These are phyloP conservation scores for Simmondsia chinensis DNA, from an alignment of 148 eudicot genomes.

Conservation along the genomic window DNA sequence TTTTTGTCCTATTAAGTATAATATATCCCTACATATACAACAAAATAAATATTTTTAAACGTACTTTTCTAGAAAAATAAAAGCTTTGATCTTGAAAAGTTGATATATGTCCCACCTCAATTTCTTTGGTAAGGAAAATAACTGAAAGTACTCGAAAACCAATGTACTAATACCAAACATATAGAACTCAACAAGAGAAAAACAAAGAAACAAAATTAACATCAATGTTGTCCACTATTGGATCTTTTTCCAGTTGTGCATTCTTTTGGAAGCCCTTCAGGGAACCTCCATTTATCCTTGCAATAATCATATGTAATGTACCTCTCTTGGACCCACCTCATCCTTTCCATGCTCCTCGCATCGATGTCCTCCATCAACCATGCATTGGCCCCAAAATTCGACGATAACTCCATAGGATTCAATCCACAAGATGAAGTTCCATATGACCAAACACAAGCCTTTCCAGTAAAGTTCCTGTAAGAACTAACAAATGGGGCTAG, in stretches of 20 bases:
- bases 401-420: constrained; percentile 5
- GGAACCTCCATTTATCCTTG: constrained; percentile 26
- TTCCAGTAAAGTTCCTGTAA: constrained; percentile 21
- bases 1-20: no score
- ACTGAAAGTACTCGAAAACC: no score
- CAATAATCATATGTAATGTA: constrained; percentile 39
- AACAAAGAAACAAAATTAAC: no score
- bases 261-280: constrained; percentile 28
- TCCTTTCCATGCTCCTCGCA: constrained; percentile 12
- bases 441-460: constrained; percentile 26
- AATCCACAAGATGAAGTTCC: constrained; percentile 22
- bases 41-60: no score
- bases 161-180: no score
- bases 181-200: no score
- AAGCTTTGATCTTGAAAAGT: no score
- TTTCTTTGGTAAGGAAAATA: no score
- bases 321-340: constrained; percentile 23
- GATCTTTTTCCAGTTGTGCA: constrained; percentile 8
- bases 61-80: no score
- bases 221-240: background rate
- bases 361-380: constrained; percentile 24
- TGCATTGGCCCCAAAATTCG: constrained; percentile 2
- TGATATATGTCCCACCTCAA: no score
- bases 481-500: constrained; percentile 35
- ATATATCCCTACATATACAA: no score